Evolutionary conservation across 352 stramenopile genomes (phyloP), one percentile per base, ranked within the genome.

Genomic region (Paralagenidium karlingii): DNA sequence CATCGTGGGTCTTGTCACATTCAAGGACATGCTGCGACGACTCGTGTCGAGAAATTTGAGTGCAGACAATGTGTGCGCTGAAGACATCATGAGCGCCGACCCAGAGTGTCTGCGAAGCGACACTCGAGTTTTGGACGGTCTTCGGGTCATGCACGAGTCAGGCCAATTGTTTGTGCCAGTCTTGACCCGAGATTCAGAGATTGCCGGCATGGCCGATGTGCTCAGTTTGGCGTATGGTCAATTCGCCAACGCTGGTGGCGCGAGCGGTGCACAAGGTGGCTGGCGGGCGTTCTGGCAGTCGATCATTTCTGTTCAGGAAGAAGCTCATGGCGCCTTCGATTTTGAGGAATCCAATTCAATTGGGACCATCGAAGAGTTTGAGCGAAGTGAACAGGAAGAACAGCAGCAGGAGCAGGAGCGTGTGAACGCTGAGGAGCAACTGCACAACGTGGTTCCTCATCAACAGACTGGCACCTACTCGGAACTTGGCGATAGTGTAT

Each of bases 261-360:
- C 61, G 38, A 70, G 68, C 16, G 71, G 50, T 19, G 73, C 60
- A 1, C 78, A 77, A 29, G 77, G 77, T 16, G 80, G 91, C 50
- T 93, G 80, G 80, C 61, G 74, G 15, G 71, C 87, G 46, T 93
- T 93, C 46, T 93, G 80, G 80, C 77, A 93, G 43, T 85, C 68
- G 1, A 77, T 77, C 0, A 83, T 93, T 62, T 84, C 87, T 31
- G 44, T 91, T 7, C 75, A 93, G 41, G 80, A 93, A 30, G 73
- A 93, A 49, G 62, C 77, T 6, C 74, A 73, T 6, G 69, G 62
- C 28, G 69, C 76, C 41, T 88, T 85, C 45, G 80, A 85, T 24
- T 57, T 64, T 7, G 76, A 90, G 31, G 79, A 92, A 19, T 78
- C 55, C 9, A 65, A 59, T 11, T 94, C 80, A 2, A 75, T 94